Conservation (phyloP, 2,329 filamentous ascomycete species). For the Aureobasidium leucospermi region DNA sequence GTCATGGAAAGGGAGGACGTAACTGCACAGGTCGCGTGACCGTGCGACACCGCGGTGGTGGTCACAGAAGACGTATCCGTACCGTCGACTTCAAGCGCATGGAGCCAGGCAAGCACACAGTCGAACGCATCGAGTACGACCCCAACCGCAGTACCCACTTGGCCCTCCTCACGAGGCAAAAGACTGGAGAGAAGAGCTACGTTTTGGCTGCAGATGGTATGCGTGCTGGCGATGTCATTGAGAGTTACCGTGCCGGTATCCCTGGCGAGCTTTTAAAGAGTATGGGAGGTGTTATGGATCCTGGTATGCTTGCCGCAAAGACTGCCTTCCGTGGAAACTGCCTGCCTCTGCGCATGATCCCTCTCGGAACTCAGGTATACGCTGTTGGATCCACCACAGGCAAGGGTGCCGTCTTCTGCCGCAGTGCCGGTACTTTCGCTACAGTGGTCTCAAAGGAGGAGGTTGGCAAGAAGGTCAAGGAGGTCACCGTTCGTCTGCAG, state of each 20-base stretch:
- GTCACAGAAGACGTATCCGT: conserved; percentile 83
- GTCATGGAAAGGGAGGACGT: conserved; percentile 84
- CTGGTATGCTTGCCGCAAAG: conserved; percentile 89
- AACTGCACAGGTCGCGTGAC: conserved; percentile 83
- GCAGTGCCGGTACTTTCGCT: conserved; percentile 88
- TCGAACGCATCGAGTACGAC: conserved; percentile 95
- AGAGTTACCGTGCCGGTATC: conserved; percentile 87
- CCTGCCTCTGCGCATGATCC: conserved; percentile 89
- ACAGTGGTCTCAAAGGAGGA: conserved; percentile 86
- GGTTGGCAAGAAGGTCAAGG: conserved; percentile 62
- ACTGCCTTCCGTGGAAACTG: conserved; percentile 95
- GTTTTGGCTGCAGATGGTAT: conserved; percentile 94
- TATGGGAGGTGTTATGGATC: conserved; percentile 90
- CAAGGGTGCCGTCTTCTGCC: conserved; percentile 80
- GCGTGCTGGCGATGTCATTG: conserved; percentile 80
- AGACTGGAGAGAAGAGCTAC: conserved; percentile 72
- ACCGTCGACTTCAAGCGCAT: conserved; percentile 82
- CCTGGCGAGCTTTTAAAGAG: conserved; percentile 76
- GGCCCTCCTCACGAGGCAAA: conserved; percentile 70
- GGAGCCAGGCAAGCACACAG: conserved; percentile 71
- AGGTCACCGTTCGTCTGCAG: conserved; percentile 78
- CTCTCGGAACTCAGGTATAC: conserved; percentile 85
- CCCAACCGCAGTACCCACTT: conserved; percentile 90
- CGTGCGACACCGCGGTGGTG: conserved; percentile 85
- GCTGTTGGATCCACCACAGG: conserved; percentile 71